Evolutionary conservation across 2,329 filamentous ascomycete species (phyloP).

Genomic region (Esteya vermicola): DNA sequence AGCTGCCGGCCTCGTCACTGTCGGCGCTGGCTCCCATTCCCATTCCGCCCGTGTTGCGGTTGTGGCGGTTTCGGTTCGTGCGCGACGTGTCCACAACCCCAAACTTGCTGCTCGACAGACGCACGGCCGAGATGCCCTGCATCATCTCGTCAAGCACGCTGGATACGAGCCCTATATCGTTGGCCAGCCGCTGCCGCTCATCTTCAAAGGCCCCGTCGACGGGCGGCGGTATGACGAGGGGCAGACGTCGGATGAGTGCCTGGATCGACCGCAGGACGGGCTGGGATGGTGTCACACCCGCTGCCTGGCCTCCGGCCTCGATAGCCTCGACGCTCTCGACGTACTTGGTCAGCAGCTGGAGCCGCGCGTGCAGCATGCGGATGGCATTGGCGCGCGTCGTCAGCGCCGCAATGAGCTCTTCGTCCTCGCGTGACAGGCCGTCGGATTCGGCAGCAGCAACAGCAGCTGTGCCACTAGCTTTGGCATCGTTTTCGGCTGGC

Average conservation of each 20-base stretch:
- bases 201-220: slow-evolving; percentile 44
- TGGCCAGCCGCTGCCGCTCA: slow-evolving; percentile 63
- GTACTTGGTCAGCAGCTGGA: slow-evolving; percentile 62
- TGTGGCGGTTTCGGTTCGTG: slow-evolving; percentile 9
- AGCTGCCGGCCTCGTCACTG: not conserved
- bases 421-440: slow-evolving; percentile 41
- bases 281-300: slow-evolving; percentile 35
- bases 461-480: slow-evolving; percentile 1
- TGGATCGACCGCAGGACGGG: slow-evolving; percentile 77
- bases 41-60: not conserved
- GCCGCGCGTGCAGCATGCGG: slow-evolving; percentile 74
- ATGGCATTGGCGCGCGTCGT: slow-evolving; percentile 85
- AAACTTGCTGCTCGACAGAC: slow-evolving; percentile 65
- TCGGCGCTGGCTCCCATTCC: too few species aligned
- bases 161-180: slow-evolving; percentile 68
- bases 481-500: slow-evolving; percentile 7
- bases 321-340: slow-evolving; percentile 43
- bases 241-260: slow-evolving; percentile 69
- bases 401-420: slow-evolving; percentile 50
- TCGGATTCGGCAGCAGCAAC: slow-evolving; percentile 19
- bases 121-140: slow-evolving; percentile 54
- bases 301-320: not conserved
- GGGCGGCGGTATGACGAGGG: slow-evolving; percentile 63
- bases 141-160: slow-evolving; percentile 59
- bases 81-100: slow-evolving; percentile 36